phyloP scores from a whole-genome alignment of 2,329 filamentous ascomycete species.

The Penicillium sp. region DNA sequence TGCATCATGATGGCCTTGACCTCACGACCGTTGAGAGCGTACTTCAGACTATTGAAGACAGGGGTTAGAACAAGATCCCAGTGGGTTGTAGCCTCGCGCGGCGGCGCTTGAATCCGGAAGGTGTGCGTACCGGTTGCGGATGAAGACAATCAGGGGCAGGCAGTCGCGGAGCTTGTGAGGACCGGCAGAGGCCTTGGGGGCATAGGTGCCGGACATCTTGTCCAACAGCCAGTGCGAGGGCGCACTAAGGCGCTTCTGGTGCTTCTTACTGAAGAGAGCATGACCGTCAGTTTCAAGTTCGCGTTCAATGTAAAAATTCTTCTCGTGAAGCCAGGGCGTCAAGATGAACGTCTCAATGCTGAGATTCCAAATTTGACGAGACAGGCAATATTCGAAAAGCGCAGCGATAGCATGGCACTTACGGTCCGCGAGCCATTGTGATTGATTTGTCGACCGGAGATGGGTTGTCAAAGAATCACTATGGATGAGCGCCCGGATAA shows the following conservation, averaged over 20 bases:
- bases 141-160: constrained; percentile 97
- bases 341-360: too few species aligned
- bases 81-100: too few species aligned
- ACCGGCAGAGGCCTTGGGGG: constrained; percentile 67
- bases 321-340: constrained; percentile 1
- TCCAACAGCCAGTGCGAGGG: constrained; percentile 99
- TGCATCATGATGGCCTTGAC: constrained; percentile 98
- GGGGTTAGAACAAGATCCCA: constrained; percentile 5
- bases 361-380: too few species aligned
- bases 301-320: constrained; percentile 6
- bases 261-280: constrained; percentile 71
- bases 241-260: constrained; percentile 99
- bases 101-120: too few species aligned
- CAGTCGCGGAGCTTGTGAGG: constrained; percentile 99
- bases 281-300: constrained; percentile 21
- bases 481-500: constrained; percentile 13
- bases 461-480: constrained; percentile 35
- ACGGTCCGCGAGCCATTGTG: constrained; percentile 55
- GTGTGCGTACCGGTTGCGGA: constrained; percentile 59
- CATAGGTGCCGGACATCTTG: constrained; percentile 92
- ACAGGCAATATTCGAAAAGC: not conserved
- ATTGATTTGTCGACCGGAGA: constrained; percentile 37
- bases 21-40: constrained; percentile 98
- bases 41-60: constrained; percentile 75
- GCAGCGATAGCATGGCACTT: constrained; percentile 34